Base-by-base conservation (phyloP, 169 alveolate genomes). In the Plasmodium reichenowi region DNA sequence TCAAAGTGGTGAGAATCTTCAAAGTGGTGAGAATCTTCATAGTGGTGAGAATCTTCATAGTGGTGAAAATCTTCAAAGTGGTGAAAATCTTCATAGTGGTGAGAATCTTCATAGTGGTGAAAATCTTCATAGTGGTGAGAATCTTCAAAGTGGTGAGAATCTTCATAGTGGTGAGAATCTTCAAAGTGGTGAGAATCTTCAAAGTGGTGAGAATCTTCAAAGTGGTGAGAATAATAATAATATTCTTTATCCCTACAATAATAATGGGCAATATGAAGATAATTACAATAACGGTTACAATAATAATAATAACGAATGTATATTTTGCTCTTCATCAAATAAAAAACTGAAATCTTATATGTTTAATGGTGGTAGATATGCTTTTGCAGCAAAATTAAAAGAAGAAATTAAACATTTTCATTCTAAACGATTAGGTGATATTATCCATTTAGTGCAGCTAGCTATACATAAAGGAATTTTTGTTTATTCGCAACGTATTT, bases 341-440 rank as follows among this genome's bases (percentile, higher is more conserved):
- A 74, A 74, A 45, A 87, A 71, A 38, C 52, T 72, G 12, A 89
- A 93, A 47, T 68, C 73, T 17, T 72, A 89, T 74, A 93, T 75
- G 72, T 94, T 94, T 47, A 92, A 88, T 52, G 96, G 96, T 22
- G 96, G 96, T 6, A 50, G 96, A 15, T 94, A 94, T 67, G 96
- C 96, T 7, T 94, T 94, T 62, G 96, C 96, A 0, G 96, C 93
- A 38, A 88, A 94, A 20, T 58, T 94, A 59, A 74, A 91, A 22
- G 70, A 92, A 32, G 78, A 89, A 73, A 94, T 94, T n/a, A 80
- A 87, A 12, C 94, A 93, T 45, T 94, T 94, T 90, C 78, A 88
- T 20, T 73, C 92, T 3, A 94, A 92, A 94, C 74, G 96, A 3
- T 54, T 94, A 48, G 96, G 96, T 13, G 95, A 94, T 58, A 93